Evolutionary conservation across 164 flowering plant genomes (phyloP).

Genomic region (Dillenia turbinata): DNA sequence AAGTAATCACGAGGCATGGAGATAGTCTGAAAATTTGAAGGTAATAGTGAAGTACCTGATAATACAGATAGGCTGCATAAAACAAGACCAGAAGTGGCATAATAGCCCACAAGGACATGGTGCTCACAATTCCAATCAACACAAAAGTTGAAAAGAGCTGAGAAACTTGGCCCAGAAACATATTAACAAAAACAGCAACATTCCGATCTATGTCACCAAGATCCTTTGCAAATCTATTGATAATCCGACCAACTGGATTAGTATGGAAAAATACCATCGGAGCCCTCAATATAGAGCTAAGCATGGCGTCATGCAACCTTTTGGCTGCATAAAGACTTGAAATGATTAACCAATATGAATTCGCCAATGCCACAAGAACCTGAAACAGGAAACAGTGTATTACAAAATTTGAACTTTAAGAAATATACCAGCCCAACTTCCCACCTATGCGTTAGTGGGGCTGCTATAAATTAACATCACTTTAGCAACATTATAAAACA

Average conservation of each 20-base stretch:
- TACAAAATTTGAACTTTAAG: too few relatives aligned
- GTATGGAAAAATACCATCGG: slow-evolving; percentile 99
- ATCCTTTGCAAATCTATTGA: slow-evolving; percentile 98
- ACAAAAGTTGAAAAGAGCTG: slow-evolving; percentile 75
- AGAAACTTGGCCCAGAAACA: slow-evolving; percentile 76
- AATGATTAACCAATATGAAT: slow-evolving; percentile 87
- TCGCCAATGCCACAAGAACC: slow-evolving; percentile 79
- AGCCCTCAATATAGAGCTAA: slow-evolving; percentile 79
- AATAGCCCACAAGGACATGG: slow-evolving; percentile 40
- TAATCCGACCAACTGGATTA: slow-evolving; percentile 91
- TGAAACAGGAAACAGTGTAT: slow-evolving; percentile 21
- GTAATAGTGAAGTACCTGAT: slow-evolving; percentile 25
- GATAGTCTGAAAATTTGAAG: too few relatives aligned
- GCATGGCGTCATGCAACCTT: slow-evolving; percentile 92
- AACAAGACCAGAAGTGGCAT: slow-evolving; percentile 42
- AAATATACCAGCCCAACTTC: too few relatives aligned
- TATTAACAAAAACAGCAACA: slow-evolving; percentile 71
- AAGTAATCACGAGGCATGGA: too few relatives aligned
- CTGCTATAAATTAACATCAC: too few relatives aligned
- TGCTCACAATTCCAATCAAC: slow-evolving; percentile 37
- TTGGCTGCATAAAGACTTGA: slow-evolving; percentile 95
- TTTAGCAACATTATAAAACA: too few relatives aligned
- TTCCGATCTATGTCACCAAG: slow-evolving; percentile 88
- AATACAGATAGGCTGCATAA: slow-evolving; percentile 42
- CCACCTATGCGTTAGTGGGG: too few relatives aligned